These are phyloP conservation scores for Metarhizium robertsii DNA, from an alignment of 2,329 filamentous ascomycete genomes.

Conservation along the genomic window DNA sequence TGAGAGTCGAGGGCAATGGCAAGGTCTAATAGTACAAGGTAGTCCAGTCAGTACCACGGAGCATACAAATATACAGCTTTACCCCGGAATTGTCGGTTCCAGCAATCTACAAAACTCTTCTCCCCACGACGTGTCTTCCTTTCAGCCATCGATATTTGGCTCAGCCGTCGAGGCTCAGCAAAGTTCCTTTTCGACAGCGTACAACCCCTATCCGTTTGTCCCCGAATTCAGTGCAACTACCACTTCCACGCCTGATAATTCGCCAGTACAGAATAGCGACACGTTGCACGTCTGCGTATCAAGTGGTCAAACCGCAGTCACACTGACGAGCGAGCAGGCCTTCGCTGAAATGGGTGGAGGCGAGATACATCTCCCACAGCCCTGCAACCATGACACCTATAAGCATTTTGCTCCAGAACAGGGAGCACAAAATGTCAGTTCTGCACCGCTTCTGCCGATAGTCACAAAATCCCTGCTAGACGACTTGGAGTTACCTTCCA, in stretches of 20 bases:
- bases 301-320: background rate
- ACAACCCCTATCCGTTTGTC: background rate
- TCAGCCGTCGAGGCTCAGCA: background rate
- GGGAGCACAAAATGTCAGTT: background rate
- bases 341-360: conserved; percentile 3
- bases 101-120: background rate
- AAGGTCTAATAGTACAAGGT: background rate
- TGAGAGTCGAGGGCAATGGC: background rate
- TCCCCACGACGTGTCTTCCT: background rate
- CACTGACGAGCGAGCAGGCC: background rate
- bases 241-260: background rate
- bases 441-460: background rate
- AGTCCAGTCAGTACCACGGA: background rate
- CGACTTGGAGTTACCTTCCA: background rate
- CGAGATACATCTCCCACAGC: background rate
- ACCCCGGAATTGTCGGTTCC: background rate
- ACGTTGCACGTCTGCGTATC: background rate
- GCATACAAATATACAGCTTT: background rate
- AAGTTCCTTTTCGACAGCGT: background rate
- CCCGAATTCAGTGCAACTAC: background rate
- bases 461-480: background rate
- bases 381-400: background rate
- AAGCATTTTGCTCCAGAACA: background rate
- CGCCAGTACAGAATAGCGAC: background rate
- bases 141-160: background rate